Percentiles rank a stretch among this genome's conserved stretches.
Evolutionary conservation across 2,329 filamentous ascomycete genomes (phyloP).

Genomic region (Colletotrichum sp.): DNA sequence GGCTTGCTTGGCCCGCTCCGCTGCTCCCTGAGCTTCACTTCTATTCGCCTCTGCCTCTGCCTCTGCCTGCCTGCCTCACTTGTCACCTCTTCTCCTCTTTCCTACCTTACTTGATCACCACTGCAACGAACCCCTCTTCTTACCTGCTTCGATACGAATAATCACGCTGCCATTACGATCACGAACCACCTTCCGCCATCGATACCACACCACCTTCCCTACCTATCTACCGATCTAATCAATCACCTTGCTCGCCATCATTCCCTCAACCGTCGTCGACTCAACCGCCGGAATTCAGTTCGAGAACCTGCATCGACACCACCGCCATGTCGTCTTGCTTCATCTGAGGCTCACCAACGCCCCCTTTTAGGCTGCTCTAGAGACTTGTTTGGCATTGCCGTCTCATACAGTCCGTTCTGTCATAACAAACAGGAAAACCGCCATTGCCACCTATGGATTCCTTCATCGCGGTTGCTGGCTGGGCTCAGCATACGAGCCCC

Average conservation of each 20-base stretch:
- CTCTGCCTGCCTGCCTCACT: background rate
- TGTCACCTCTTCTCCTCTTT: background rate
- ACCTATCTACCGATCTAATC: background rate
- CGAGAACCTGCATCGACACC: background rate
- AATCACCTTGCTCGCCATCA: background rate
- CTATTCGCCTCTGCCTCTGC: no score
- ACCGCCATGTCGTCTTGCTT: constrained; percentile 14
- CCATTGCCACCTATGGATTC: background rate
- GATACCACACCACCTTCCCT: background rate
- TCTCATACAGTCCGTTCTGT: background rate
- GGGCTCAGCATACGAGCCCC: constrained; percentile 49
- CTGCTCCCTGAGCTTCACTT: background rate
- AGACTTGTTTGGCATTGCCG: background rate
- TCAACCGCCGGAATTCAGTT: background rate
- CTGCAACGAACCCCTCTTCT: background rate
- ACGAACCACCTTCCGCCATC: background rate
- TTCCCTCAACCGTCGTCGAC: background rate
- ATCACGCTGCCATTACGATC: background rate
- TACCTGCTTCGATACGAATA: background rate
- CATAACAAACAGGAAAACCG: background rate
- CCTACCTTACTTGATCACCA: background rate
- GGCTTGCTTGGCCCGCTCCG: background rate
- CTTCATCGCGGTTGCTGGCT: constrained; percentile 59
- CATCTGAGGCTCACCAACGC: background rate
- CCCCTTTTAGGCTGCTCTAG: background rate